Evolutionary conservation across 192 early-diverging fungal species (phyloP), one percentile per base, ranked within the genome.

Genomic region (Coemansia asiatica): DNA sequence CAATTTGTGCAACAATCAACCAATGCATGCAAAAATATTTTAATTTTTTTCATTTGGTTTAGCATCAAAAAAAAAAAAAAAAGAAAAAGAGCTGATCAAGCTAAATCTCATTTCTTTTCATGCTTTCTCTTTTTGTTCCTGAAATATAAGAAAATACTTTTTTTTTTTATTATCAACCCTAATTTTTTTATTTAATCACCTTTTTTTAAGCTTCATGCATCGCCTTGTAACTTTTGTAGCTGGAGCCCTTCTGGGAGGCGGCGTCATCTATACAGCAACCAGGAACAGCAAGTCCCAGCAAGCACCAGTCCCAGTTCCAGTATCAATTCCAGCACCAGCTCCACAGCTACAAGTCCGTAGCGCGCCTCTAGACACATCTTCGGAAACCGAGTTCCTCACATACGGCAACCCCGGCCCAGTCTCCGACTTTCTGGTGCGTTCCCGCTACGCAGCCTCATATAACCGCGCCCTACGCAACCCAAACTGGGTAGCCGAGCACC

Each of bases 401-500:
- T 73, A 71, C 58, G 76, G 76, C 6, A 61, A 71, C 56, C 69
- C 83, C 75, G 91, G 91, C 21, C 90, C 93, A 4, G 75, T 93
- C n/a, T 88, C 86, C 48, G 93, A 95, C 68, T 67, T 88, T 21
- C 67, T 92, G 13, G 58, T 85, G 33, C 81, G 90, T 29, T 85
- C 85, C 31, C 85, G 87, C 49, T 95, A 93, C 74, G 85, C 88
- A 2, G 81, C 83, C 5, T 91, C 89, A 1, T 95, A 85, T 74
- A 95, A 93, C 82, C 87, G 91, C 29, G 81, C 83, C 23, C 75
- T 87, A 51, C 84, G 88, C 40, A 91, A 91, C 68, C 89, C 91
- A 9, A 86, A 86, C 78, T 93, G 89, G 91, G 88, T 88, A 5
- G 87, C 86, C 50, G 89, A 91, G 71, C 88, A 90, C 66, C 61